phyloP scores from a whole-genome alignment of 2,329 filamentous ascomycete genomes.

The Diaporthe citri region DNA sequence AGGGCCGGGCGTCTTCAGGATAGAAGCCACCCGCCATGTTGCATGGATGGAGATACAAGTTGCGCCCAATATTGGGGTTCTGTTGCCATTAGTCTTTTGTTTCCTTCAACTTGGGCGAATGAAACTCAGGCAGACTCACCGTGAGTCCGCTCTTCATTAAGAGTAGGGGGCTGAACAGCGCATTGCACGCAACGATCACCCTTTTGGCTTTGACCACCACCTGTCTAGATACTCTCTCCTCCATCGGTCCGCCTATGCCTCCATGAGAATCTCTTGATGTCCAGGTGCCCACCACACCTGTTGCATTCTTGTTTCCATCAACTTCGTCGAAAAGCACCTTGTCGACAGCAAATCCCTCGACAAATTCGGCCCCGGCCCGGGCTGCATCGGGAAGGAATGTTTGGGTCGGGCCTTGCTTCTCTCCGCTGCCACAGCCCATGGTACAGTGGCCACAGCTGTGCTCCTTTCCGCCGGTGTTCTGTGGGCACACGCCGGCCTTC shows the following conservation, averaged over 20 bases:
- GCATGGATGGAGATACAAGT: constrained; percentile 83
- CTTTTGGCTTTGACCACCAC: constrained; percentile 83
- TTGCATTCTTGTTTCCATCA: constrained; percentile 66
- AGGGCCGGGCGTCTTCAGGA: constrained; percentile 76
- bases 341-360: constrained; percentile 84
- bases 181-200: constrained; percentile 83
- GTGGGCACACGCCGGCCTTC: constrained; percentile 75
- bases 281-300: constrained; percentile 82
- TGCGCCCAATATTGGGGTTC: constrained; percentile 81
- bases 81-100: constrained; percentile 45
- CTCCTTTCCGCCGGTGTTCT: constrained; percentile 80
- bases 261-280: constrained; percentile 75
- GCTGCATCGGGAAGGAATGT: constrained; percentile 86
- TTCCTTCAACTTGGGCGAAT: neutral
- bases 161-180: constrained; percentile 81
- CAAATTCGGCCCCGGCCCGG: constrained; percentile 80
- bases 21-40: constrained; percentile 70
- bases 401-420: constrained; percentile 84
- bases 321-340: constrained; percentile 75
- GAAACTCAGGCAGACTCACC: constrained; percentile 50
- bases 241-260: constrained; percentile 61
- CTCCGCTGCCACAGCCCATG: constrained; percentile 72
- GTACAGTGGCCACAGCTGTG: constrained; percentile 81
- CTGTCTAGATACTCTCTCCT: constrained; percentile 65
- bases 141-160: constrained; percentile 82